These are phyloP conservation scores for Dactylella cylindrospora DNA, from an alignment of 2,329 filamentous ascomycete genomes.

Conservation along the genomic window DNA sequence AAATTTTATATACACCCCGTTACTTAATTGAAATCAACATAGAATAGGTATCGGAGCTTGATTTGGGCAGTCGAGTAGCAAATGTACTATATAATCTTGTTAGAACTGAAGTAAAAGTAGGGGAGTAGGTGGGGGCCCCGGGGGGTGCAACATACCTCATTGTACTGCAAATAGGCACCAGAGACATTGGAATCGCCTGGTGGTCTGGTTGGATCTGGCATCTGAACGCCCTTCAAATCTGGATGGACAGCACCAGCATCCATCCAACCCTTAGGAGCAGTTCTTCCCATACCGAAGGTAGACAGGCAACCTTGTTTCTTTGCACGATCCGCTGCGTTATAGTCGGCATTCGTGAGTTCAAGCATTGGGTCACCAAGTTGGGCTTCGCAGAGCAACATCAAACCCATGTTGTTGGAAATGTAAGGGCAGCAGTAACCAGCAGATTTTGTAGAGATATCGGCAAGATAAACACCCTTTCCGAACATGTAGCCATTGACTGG, in stretches of 20 bases:
- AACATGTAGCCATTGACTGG: conserved; percentile 84
- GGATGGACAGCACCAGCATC: conserved; percentile 69
- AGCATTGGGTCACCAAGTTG: conserved; percentile 76
- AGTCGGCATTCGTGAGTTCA: conserved; percentile 62
- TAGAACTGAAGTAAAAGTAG: no score
- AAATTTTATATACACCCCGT: no score
- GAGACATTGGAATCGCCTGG: conserved; percentile 50
- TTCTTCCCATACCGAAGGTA: conserved; percentile 70
- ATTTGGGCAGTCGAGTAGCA: conserved; percentile 70
- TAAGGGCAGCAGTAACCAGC: conserved; percentile 71
- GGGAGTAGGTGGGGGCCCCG: no score
- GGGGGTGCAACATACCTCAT: conserved; percentile 60
- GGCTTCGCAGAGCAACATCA: conserved; percentile 81
- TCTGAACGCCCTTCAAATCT: conserved; percentile 67
- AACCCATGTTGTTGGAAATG: conserved; percentile 67
- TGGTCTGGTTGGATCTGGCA: conserved; percentile 58
- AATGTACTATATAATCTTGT: conserved; percentile 62
- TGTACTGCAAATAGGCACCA: conserved; percentile 62
- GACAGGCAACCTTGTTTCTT: conserved; percentile 63
- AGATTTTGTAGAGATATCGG: conserved; percentile 80
- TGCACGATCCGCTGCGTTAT: conserved; percentile 65
- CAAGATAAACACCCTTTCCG: conserved; percentile 84
- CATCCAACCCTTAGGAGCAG: conserved; percentile 70
- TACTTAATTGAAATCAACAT: conserved; percentile 40
- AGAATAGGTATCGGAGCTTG: conserved; percentile 68